Evolutionary conservation across 2,329 filamentous ascomycete species (phyloP).

Genomic region (Xenosphaeropsis pyriputrescens): DNA sequence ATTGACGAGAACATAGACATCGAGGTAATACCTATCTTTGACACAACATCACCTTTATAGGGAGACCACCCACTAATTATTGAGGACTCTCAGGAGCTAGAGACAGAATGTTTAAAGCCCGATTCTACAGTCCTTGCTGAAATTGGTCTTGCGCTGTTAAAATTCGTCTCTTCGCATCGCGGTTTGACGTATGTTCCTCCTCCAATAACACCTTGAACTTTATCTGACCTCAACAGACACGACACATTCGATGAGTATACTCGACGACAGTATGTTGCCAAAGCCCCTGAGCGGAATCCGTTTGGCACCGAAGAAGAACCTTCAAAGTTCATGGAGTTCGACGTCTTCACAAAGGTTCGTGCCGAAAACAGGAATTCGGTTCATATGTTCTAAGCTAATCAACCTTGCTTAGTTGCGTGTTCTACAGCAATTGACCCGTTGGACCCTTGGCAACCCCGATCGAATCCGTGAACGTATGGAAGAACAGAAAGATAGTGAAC

Average conservation of each 20-base stretch:
- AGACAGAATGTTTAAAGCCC: conserved; percentile 74
- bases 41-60: background rate
- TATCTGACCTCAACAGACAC: conserved; percentile 31
- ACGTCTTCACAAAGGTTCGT: conserved; percentile 62
- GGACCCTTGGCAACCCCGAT: conserved; percentile 79
- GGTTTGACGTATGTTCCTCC: conserved; percentile 61
- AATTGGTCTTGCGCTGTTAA: conserved; percentile 76
- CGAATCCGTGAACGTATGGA: conserved; percentile 76
- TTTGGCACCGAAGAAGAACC: conserved; percentile 68
- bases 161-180: conserved; percentile 86
- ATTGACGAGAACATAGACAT: conserved; percentile 81
- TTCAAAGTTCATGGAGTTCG: conserved; percentile 64
- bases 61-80: background rate
- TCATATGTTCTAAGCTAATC: conserved; percentile 1
- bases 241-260: conserved; percentile 92
- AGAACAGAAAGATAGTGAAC: conserved; percentile 67
- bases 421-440: conserved; percentile 77
- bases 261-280: conserved; percentile 74
- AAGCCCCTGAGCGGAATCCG: conserved; percentile 65
- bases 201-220: background rate
- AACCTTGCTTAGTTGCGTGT: conserved; percentile 42
- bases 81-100: conserved; percentile 51
- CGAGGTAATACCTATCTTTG: conserved; percentile 45
- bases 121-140: conserved; percentile 61
- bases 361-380: conserved; percentile 30